These are phyloP conservation scores for Coelastrella sp. DNA, from an alignment of 139 green algal species.

Conservation along the genomic window DNA sequence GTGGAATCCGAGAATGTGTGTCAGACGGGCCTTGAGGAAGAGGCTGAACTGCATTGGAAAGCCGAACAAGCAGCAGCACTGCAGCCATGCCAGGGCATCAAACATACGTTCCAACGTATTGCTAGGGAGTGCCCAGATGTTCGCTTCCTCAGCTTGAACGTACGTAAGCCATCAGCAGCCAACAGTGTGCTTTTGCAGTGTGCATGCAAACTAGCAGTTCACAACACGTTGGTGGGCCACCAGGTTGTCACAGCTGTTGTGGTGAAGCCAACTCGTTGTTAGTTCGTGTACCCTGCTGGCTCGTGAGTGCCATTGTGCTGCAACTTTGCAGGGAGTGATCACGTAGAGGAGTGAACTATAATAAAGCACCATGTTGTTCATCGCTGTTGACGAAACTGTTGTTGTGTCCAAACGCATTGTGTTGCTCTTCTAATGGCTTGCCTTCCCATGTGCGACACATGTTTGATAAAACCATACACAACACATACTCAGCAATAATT, in stretches of 20 bases:
- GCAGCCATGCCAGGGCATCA: slow-evolving; percentile 72
- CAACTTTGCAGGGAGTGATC: too few relatives aligned
- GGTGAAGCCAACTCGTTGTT: too few relatives aligned
- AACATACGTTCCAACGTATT: slow-evolving; percentile 80
- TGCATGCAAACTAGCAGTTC: neutral
- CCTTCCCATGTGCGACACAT: too few relatives aligned
- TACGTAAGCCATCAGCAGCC: slow-evolving; percentile 28
- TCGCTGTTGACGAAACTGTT: too few relatives aligned
- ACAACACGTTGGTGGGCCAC: neutral
- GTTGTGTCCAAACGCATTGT: too few relatives aligned
- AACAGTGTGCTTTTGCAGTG: neutral
- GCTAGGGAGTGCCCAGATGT: slow-evolving; percentile 84
- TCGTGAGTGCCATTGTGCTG: too few relatives aligned
- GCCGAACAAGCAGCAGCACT: slow-evolving; percentile 65
- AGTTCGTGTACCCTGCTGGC: too few relatives aligned
- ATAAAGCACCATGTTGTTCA: too few relatives aligned
- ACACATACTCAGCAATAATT: too few relatives aligned
- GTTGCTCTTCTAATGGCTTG: too few relatives aligned
- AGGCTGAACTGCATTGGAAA: slow-evolving; percentile 88
- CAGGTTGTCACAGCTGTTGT: neutral
- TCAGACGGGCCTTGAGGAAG: slow-evolving; percentile 79
- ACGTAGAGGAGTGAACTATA: too few relatives aligned
- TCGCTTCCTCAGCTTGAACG: slow-evolving; percentile 74
- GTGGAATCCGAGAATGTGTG: slow-evolving; percentile 72
- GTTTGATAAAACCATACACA: too few relatives aligned